phyloP scores from a whole-genome alignment of 1,139 yeast species.

The Suhomyces ambrosiae region DNA sequence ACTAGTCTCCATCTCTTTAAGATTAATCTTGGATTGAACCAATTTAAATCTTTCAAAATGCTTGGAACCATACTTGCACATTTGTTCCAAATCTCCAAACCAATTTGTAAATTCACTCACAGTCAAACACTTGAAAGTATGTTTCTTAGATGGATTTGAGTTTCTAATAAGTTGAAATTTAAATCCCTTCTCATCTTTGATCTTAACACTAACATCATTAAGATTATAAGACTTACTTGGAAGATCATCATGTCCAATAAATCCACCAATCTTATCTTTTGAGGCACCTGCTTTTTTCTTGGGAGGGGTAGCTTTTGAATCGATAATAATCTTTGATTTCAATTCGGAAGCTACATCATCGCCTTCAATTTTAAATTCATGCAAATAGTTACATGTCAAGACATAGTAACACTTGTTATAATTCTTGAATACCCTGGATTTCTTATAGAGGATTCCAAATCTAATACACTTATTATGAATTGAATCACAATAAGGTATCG shows the following conservation, averaged over 20 bases:
- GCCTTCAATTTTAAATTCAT: constrained; percentile 44
- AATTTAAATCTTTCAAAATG: constrained; percentile 39
- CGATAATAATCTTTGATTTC: constrained; percentile 1
- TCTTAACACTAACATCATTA: constrained; percentile 38
- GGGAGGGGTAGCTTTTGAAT: constrained; percentile 6
- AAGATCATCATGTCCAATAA: constrained; percentile 43
- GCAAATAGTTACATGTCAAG: constrained; percentile 48
- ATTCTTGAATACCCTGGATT: constrained; percentile 45
- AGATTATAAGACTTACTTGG: constrained; percentile 49
- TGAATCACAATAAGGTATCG: constrained; percentile 40
- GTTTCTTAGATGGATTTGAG: constrained; percentile 32
- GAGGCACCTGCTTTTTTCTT: constrained; percentile 13
- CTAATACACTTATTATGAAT: constrained; percentile 49
- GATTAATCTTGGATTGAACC: constrained; percentile 32
- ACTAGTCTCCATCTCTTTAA: constrained; percentile 19
- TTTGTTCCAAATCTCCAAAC: constrained; percentile 43
- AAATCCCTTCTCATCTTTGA: constrained; percentile 37
- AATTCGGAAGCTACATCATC: constrained; percentile 14
- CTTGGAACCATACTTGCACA: constrained; percentile 39
- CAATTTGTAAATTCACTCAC: constrained; percentile 36
- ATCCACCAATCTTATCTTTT: constrained; percentile 45
- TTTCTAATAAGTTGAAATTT: constrained; percentile 39
- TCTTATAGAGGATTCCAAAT: constrained; percentile 46
- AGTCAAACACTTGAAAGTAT: constrained; percentile 43
- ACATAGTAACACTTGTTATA: constrained; percentile 43